Base-by-base conservation (phyloP, 768 basidiomycete genomes). In the Mycena capillaripes region DNA sequence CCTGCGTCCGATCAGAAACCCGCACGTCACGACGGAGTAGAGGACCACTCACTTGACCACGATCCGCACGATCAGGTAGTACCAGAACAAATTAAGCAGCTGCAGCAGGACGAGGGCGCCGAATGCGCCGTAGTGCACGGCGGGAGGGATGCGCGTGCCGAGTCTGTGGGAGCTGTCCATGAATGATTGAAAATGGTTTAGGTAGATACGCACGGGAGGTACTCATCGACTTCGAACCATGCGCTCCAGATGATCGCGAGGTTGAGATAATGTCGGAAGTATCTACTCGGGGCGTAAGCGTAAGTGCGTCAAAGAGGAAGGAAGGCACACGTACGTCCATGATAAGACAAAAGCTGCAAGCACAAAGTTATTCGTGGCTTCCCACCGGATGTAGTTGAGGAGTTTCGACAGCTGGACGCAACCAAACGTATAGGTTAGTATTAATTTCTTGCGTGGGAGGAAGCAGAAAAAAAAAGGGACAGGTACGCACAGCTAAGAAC, bases 211-310 rank as follows among this genome's bases (percentile, higher is more conserved):
- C 79, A 95, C 93, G 95, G 94, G 58, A 94, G 84, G n/a, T 92
- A 82, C 42, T 32, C 27, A 46, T 93, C 86, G 70, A 89, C 92
- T 76, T 98, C 91, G 44, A 78, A 86, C 92, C 91, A 95, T 9
- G 97, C 92, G 6, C 96, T 97, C 87, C 90, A 93, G 17, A 98
- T 87, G 27, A 99, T 97, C 60, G 84, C 81, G 70, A 97, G 79
- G 80, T 98, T 98, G 50, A 97, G 84, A 78, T 93, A 98, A 80
- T 97, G 97, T 2, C 97, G 94, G 87, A 97, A 95, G 79, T 99
- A 98, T 11, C 95, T 97, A 77, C 19, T 48, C 4, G 32, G 2
- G 9, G 27, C 3, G 46, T 9, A 32, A 21, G 52, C n/a, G 30
- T 61, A 25, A 23, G 56, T 29, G 14, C 4, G 61, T 30, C 2